Conservation (phyloP, 192 early-diverging fungal species). For the Backusella australiensis region DNA sequence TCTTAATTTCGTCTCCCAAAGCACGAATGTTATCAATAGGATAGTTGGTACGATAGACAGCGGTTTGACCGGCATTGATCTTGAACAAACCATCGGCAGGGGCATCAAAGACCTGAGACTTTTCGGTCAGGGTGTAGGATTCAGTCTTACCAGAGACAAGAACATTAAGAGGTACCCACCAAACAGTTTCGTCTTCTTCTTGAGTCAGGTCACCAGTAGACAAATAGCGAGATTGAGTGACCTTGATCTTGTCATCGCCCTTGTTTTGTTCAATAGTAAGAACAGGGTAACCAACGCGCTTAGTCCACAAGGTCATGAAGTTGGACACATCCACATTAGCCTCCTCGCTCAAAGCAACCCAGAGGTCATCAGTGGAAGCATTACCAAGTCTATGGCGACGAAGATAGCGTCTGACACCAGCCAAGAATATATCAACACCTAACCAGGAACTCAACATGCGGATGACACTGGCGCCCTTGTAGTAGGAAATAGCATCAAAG, state of each 20-base stretch:
- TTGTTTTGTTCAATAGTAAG: constrained; percentile 63
- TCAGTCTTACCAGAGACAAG: constrained; percentile 31
- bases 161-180: constrained; percentile 87
- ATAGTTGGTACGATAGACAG: constrained; percentile 87
- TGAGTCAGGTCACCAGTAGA: constrained; percentile 74
- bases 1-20: constrained; percentile 53
- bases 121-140: constrained; percentile 34
- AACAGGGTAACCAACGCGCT: constrained; percentile 84
- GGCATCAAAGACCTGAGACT: constrained; percentile 47
- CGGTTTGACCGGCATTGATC: constrained; percentile 78
- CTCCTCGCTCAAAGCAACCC: constrained; percentile 75
- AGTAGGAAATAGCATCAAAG: constrained; percentile 91
- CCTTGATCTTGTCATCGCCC: constrained; percentile 47
- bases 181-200: constrained; percentile 76
- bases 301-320: constrained; percentile 91
- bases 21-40: constrained; percentile 47
- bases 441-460: constrained; percentile 86
- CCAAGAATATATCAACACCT: constrained; percentile 65
- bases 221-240: constrained; percentile 84
- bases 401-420: constrained; percentile 74
- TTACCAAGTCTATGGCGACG: constrained; percentile 83
- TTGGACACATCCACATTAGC: constrained; percentile 77
- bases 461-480: constrained; percentile 92
- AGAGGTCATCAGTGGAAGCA: constrained; percentile 85
- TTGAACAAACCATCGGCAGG: constrained; percentile 62